Percentiles rank a stretch among this genome's conserved stretches.
Conservation (phyloP, 2,329 filamentous ascomycete genomes). For the Huntiella bhutanensis region DNA sequence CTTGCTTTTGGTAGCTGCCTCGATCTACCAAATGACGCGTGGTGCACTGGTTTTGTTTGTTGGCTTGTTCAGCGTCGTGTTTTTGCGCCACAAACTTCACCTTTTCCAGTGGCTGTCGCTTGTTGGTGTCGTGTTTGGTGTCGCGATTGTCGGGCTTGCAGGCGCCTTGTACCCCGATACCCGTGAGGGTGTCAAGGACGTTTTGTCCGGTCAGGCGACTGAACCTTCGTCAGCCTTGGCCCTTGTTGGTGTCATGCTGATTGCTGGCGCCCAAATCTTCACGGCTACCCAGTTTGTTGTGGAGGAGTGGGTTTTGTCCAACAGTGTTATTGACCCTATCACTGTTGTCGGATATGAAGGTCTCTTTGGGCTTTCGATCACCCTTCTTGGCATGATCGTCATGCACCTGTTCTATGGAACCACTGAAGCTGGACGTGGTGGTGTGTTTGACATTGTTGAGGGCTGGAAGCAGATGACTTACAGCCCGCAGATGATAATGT, state of each 20-base stretch:
- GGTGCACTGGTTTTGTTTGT: conserved; percentile 92
- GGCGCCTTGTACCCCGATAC: conserved; percentile 58
- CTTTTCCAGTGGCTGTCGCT: conserved; percentile 89
- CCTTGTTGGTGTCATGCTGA: conserved; percentile 68
- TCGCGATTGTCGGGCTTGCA: conserved; percentile 75
- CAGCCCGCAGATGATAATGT: conserved; percentile 50
- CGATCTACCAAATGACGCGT: conserved; percentile 97
- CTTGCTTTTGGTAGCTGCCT: conserved; percentile 79
- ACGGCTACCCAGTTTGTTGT: conserved; percentile 91
- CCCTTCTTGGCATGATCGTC: conserved; percentile 58
- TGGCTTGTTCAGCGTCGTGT: conserved; percentile 82
- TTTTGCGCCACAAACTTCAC: conserved; percentile 60
- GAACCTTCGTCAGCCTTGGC: conserved; percentile 31
- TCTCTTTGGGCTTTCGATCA: conserved; percentile 70
- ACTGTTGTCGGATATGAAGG: conserved; percentile 94
- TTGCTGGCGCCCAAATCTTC: conserved; percentile 89
- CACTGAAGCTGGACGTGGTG: conserved; percentile 53
- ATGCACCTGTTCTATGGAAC: conserved; percentile 60
- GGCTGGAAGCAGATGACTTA: conserved; percentile 65
- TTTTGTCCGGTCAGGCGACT: conserved; percentile 20
- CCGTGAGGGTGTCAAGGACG: conserved; percentile 18
- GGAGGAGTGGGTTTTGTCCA: conserved; percentile 75
- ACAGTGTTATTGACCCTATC: conserved; percentile 52
- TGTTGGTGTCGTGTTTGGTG: conserved; percentile 69
- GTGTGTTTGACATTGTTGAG: conserved; percentile 80